These are phyloP conservation scores for Neurospora hispaniola DNA, from an alignment of 495 filamentous ascomycete species.

Conservation along the genomic window DNA sequence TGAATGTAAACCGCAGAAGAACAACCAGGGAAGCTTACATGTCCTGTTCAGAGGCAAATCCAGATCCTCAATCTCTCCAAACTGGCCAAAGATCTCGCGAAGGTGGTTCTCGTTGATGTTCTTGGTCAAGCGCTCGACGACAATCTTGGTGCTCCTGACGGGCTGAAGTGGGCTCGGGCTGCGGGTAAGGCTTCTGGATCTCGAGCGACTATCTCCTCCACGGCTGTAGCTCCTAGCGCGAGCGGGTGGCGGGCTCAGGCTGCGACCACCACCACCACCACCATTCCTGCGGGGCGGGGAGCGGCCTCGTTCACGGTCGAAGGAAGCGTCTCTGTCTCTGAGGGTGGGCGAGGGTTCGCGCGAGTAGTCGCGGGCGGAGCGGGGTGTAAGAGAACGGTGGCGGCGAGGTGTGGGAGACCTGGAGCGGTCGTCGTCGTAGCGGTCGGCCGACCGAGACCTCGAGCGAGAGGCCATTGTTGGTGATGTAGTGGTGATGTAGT, in stretches of 20 bases:
- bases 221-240: constrained; percentile 22
- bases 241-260: constrained; percentile 7
- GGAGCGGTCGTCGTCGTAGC: constrained; percentile 4
- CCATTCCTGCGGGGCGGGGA: constrained; percentile 24
- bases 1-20: too few species aligned
- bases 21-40: constrained; percentile 43
- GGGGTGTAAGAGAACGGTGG: constrained; percentile 7
- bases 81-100: constrained; percentile 82
- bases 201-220: constrained; percentile 11
- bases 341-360: constrained; percentile 13
- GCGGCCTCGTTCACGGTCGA: constrained; percentile 10
- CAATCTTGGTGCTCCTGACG: constrained; percentile 48
- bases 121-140: constrained; percentile 92
- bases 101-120: constrained; percentile 86
- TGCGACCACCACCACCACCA: constrained; percentile 9
- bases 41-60: constrained; percentile 82
- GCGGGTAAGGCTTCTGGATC: constrained; percentile 26
- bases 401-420: constrained; percentile 1
- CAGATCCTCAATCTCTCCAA: constrained; percentile 74
- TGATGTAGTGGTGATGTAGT: background rate
- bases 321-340: background rate
- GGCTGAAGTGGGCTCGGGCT: constrained; percentile 9
- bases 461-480: constrained; percentile 11
- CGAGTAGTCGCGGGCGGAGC: constrained; percentile 4
- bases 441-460: constrained; percentile 6